Evolutionary conservation across 306 rosid species (phyloP), one percentile per base, ranked within the genome.

Genomic region (Trifolium subterraneum): DNA sequence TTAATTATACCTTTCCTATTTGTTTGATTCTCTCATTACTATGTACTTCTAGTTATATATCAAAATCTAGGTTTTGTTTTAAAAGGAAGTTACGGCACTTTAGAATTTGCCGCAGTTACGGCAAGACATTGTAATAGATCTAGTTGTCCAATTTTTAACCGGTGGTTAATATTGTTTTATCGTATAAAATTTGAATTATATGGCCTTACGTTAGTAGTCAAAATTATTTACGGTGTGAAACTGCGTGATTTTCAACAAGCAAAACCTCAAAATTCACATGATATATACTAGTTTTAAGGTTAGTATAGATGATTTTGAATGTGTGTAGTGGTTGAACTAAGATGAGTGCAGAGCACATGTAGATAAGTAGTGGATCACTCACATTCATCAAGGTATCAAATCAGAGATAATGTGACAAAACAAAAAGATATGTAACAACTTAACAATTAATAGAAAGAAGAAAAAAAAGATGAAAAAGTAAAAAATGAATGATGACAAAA

Each of bases 401-500:
- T 77, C 68, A 65, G 13, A 38, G 71, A 64, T 70, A 74, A 36
- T 36, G 56, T 36, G 13, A 76, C 76, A 29, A 68, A 19, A 31
- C 13, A 84, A 80, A 74, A 64, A 18, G 64, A 68, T 66, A 2
- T n/a, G 73, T 48, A 23, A 44, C 45, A 80, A 80, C 18, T 45
- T 39, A 38, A 76, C 60, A 78, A 68, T 81, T 44, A 62, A 83
- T 58, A 70, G 71, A 65, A 65, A 65, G 25, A 52, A 52, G 5
- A 19, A 16, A 38, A 16, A 20, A 64, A 8, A 12, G 50, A 36
- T 18, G 50, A 16, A 38, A 75, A 76, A 64, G 63, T 39, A 81
- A 25, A 55, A 58, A 58, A 69, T 83, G 81, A 91, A 78, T 13
- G 19, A 86, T 73, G 92, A 83, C 97, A 86, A 89, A 91, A 87